Evolutionary conservation across 805 yeast species (phyloP), one percentile per base, ranked within the genome.

Genomic region (Vanderwaltozyma tropicalis): DNA sequence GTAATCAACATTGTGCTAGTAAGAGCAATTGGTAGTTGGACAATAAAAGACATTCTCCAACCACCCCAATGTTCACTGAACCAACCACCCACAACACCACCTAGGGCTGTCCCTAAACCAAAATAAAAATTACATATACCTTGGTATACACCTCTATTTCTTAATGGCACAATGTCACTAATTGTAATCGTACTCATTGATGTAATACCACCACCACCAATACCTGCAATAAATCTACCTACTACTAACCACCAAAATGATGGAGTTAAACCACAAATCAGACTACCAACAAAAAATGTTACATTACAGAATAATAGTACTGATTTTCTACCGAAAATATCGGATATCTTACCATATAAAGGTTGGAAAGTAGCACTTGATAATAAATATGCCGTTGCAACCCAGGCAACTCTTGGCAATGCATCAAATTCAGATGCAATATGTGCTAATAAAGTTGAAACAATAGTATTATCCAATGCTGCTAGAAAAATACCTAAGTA

Each of bases 181-280:
- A 82, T 69, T 1, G 89, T 72, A 39, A 87, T 82, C 1, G 89
- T 75, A 7, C 83, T 71, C 47, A 38, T 38, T 10, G 40, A 32
- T 11, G 37, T 38, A 8, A 38, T 28, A 85, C 96, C 96, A 8
- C 95, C 92, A 14, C 95, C 96, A 11, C 96, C 96, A 37, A 82
- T 71, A 12, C 96, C 96, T 13, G 89, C 74, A 31, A 87, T 64
- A 43, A 82, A 74, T 47, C 87, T 61, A 6, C 80, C 72, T 21
- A 62, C 35, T 7, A 78, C 72, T 44, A 80, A 63, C 38, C 66
- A 46, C 31, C 62, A 45, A 12, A 78, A 67, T 12, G 71, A 60
- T 32, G 63, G 59, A 1, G 80, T 69, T 1, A 67, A 27, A 5
- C 72, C 76, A 53, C 84, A 78, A 34, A 76, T 66, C 11, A 72